Percentiles rank a stretch among this genome's conserved stretches.
These are phyloP conservation scores for Rauvolfia tetraphylla DNA, from an alignment of 257 asterid species.

Conservation along the genomic window DNA sequence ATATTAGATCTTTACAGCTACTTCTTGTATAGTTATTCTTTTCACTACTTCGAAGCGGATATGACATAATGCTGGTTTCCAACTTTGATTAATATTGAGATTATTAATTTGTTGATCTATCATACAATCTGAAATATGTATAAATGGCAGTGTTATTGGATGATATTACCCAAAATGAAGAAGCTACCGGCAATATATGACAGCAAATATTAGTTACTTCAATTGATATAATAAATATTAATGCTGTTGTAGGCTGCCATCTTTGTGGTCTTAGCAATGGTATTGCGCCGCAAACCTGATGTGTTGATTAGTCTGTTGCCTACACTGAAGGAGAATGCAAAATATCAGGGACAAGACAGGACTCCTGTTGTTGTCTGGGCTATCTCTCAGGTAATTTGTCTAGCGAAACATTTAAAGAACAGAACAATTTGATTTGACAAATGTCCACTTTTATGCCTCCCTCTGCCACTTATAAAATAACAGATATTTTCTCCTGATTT, in stretches of 20 bases:
- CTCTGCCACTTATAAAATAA: neutral
- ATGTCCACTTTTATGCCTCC: neutral
- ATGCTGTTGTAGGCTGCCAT: slow-evolving; percentile 28
- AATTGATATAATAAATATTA: neutral
- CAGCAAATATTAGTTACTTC: neutral
- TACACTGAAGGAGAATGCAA: slow-evolving; percentile 25
- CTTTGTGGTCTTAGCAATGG: slow-evolving; percentile 35
- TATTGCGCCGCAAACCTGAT: slow-evolving; percentile 34
- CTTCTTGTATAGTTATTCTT: neutral
- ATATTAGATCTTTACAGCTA: neutral
- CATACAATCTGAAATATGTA: neutral
- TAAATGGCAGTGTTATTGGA: neutral
- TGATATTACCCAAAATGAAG: neutral
- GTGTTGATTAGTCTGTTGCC: slow-evolving; percentile 31
- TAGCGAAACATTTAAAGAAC: neutral
- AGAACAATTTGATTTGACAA: neutral
- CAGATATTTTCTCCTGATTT: neutral
- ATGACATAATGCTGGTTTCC: neutral
- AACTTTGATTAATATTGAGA: neutral
- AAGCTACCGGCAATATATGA: neutral
- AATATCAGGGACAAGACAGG: slow-evolving; percentile 35
- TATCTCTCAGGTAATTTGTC: slow-evolving; percentile 26
- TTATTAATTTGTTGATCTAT: neutral
- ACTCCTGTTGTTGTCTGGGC: slow-evolving; percentile 30
- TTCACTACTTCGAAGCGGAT: neutral